Base-by-base conservation (phyloP, 2,329 filamentous ascomycete genomes). In the Apiospora rasikravindrae region DNA sequence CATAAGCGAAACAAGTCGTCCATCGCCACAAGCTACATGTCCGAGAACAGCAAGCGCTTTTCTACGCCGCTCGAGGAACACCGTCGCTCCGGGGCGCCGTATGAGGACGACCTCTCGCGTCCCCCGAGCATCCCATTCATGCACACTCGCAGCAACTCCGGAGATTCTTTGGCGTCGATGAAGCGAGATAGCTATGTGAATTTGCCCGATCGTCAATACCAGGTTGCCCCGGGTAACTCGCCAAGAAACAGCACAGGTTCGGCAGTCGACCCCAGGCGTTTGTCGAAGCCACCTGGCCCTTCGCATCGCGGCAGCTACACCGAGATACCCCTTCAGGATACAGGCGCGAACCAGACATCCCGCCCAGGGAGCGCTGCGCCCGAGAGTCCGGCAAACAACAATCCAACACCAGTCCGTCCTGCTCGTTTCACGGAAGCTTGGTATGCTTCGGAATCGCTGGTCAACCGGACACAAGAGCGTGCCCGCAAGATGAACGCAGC, bases 1-100 rank as follows among this genome's bases (percentile, higher is more conserved):
- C 94, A 97, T 83, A 95, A 95, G 85, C 90, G 93, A 78, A 95
- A 93, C 81, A 90, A 89, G 81, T 88, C 87, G 1, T 90, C 88
- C 1, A 78, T 89, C 40, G 83, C 85, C 4, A 89, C 86, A 2
- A 79, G 80, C 8, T 83, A 82, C 75, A 87, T 83, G 13, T 76
- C 76, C 61, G 76, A 81, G 70, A 78, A 78, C 22, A 84, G 87
- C 2, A 93, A 93, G 80, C 89, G 92, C 71, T 81, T 90, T 69
- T 88, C 86, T 0, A 84, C 82, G 1, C 82, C 84, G 0, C 73
- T 84, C 19, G 84, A 86, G 70, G 79, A 78, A 40, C 84, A 82
- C 66, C 82, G 81, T 57, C 81, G 82, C 26, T 88, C 86, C 0
- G 84, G 83, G 4, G 77, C 82, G 1, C 80, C 84, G 0, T 85